These are phyloP conservation scores for Rhynchospora pubera DNA, from an alignment of 176 grass and related monocot species.

Conservation along the genomic window DNA sequence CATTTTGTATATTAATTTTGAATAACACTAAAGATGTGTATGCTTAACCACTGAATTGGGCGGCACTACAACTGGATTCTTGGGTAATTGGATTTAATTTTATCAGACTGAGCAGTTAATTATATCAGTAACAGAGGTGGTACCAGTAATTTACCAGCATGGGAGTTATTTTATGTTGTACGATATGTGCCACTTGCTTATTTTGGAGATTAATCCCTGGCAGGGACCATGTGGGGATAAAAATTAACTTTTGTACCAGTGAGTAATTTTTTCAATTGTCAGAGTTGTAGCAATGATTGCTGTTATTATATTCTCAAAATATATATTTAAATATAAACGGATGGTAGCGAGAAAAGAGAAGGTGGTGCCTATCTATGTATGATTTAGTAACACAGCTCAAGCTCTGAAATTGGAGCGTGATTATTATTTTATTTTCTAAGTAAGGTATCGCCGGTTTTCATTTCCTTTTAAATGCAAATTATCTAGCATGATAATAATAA, in stretches of 20 bases:
- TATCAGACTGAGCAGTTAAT: background rate
- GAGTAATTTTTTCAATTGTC: slow-evolving; percentile 6
- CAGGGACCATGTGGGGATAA: slow-evolving; percentile 16
- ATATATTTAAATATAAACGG: background rate
- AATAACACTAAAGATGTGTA: background rate
- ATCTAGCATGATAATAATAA: background rate
- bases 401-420: slow-evolving; percentile 3
- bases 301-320: background rate
- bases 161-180: slow-evolving; percentile 14
- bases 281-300: slow-evolving; percentile 11
- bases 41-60: background rate
- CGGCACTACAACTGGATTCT: background rate
- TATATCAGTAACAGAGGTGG: background rate
- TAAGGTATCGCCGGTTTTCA: background rate
- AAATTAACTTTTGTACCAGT: slow-evolving; percentile 1
- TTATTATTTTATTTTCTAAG: background rate
- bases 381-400: background rate
- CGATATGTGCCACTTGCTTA: background rate
- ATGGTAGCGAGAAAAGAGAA: background rate
- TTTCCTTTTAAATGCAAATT: background rate
- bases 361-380: background rate
- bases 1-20: background rate
- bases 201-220: background rate
- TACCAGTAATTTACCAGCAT: background rate
- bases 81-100: background rate